Base-by-base conservation (phyloP, 1,284 basidiomycete genomes). In the Trichosporon ovoides region DNA sequence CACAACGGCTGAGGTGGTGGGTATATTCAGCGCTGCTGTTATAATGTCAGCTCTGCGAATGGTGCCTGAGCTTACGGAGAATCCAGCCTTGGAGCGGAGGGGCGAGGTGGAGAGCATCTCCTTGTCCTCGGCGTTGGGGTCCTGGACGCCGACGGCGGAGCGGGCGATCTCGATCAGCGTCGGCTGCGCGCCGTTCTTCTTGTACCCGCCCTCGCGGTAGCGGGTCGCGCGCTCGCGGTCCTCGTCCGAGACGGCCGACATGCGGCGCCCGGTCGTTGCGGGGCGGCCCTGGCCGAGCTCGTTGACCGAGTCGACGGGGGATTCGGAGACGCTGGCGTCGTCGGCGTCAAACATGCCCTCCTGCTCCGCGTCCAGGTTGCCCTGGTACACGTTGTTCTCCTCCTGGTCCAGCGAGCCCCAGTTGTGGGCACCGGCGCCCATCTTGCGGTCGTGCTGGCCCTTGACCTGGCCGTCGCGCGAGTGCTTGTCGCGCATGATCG, bases 161-260 rank as follows among this genome's bases (percentile, higher is more conserved):
- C 88, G 86, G 24, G 89, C 89, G 68, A 92, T 91, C 56, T 84
- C 80, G 43, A 82, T 81, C 58, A 92, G 83, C 76, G 91, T 87
- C 58, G 88, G 76, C 43, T 48, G 28, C 9, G 28, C 9, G 28
- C 63, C 72, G 54, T 55, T 56, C 62, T 67, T 79, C 83, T 62
- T 38, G 18, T 64, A 62, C 31, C 67, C 71, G 51, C 71, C 70
- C 59, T 75, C 70, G 55, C 76, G 65, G 62, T 71, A 75, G 31
- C 66, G 60, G 50, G 69, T 67, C 14, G 74, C 76, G 52, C 65
- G 60, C 70, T 84, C 81, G 62, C 84, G 77, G 62, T 91, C 88
- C 66, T 87, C 84, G 24, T 85, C 84, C 7, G 82, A 82, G 66
- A 84, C 69, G 54, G 67, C 68, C 57, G 68, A 70, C 68, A 70